A percentile compares a stretch with the other conserved stretches of the same genome.
Evolutionary conservation across 768 basidiomycete species (phyloP).

Genomic region (Crassisporium funariophilum): DNA sequence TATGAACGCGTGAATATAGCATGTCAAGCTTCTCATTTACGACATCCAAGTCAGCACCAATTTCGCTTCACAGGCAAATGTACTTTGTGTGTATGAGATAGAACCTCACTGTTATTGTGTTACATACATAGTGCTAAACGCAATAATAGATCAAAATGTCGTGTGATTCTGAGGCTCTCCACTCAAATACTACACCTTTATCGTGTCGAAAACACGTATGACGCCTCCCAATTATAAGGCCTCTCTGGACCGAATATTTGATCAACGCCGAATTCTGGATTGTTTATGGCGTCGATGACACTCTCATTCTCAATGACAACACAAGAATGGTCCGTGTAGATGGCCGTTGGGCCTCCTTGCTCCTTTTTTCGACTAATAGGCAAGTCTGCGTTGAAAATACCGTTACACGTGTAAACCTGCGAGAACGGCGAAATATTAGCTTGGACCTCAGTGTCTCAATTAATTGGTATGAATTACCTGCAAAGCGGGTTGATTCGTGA

Average conservation of each 20-base stretch:
- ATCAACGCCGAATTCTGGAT: constrained; percentile 44
- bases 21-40: too few relatives aligned
- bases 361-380: constrained; percentile 43
- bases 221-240: constrained; percentile 41
- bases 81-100: too few relatives aligned
- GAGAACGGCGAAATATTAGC: neutral
- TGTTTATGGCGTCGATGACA: constrained; percentile 50
- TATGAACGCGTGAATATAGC: too few relatives aligned
- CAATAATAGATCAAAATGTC: too few relatives aligned
- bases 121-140: too few relatives aligned
- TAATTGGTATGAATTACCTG: constrained; percentile 30
- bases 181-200: too few relatives aligned
- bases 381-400: constrained; percentile 34
- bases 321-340: constrained; percentile 42
- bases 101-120: too few relatives aligned
- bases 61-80: too few relatives aligned
- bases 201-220: constrained; percentile 45
- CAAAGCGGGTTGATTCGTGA: constrained; percentile 46
- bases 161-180: too few relatives aligned
- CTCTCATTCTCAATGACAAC: constrained; percentile 48
- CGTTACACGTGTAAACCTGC: constrained; percentile 45
- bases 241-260: constrained; percentile 44
- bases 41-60: too few relatives aligned
- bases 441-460: too few relatives aligned
- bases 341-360: constrained; percentile 40